A percentile compares a stretch with the other conserved stretches of the same genome.
Evolutionary conservation across 1,284 basidiomycete species (phyloP).

Genomic region (Wallemia hederae): DNA sequence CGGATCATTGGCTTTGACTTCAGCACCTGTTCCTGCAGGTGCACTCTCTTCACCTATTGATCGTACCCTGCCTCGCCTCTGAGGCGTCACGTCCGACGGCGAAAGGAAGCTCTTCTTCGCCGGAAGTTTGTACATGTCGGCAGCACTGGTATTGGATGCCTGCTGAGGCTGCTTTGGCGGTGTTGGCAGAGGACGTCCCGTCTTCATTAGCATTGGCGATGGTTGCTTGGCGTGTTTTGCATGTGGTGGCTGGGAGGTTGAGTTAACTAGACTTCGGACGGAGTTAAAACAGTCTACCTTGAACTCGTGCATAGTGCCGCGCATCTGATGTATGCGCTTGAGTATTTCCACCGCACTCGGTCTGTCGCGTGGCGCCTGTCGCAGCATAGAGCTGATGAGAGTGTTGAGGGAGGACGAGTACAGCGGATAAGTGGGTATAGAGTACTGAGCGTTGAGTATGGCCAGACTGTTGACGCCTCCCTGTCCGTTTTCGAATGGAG

Average conservation of each 20-base stretch:
- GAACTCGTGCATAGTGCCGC: neutral
- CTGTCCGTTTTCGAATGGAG: constrained; percentile 34
- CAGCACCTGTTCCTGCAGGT: too few species aligned
- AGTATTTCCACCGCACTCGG: neutral
- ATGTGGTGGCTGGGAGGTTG: neutral
- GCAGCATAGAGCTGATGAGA: constrained; percentile 25
- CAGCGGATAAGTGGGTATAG: constrained; percentile 66
- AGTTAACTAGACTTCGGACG: neutral
- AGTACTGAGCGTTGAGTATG: constrained; percentile 87
- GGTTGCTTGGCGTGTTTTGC: neutral
- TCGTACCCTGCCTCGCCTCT: neutral
- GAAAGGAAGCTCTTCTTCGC: neutral
- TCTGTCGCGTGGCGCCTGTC: neutral
- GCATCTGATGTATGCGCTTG: neutral
- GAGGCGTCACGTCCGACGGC: neutral
- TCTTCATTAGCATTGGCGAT: neutral
- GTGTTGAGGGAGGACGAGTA: constrained; percentile 66
- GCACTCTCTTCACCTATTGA: too few species aligned
- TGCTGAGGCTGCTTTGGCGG: neutral
- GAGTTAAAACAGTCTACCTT: neutral
- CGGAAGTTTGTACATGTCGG: neutral
- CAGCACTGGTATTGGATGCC: neutral
- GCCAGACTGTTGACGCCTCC: constrained; percentile 81
- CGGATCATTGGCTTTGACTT: too few species aligned
- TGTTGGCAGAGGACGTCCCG: neutral